Evolutionary conservation across 306 rosid species (phyloP).

Genomic region (Trifolium dubium): DNA sequence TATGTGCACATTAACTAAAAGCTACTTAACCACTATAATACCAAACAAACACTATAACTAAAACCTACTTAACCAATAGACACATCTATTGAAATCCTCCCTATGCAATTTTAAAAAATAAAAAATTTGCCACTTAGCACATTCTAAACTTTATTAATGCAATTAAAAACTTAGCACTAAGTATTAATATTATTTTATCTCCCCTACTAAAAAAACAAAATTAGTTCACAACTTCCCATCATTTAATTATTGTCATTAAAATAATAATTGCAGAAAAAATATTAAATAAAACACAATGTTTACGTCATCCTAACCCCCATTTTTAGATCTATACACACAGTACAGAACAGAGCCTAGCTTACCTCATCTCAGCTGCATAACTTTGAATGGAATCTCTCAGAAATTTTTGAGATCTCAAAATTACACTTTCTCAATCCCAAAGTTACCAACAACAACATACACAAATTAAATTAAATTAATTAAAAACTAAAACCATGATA

Average conservation of each 20-base stretch:
- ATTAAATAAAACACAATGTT: constrained; percentile 39
- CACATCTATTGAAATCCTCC: background rate
- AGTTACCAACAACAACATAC: constrained; percentile 32
- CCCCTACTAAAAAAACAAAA: constrained; percentile 1
- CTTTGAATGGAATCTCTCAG: constrained; percentile 52
- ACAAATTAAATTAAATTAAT: background rate
- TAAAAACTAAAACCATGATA: background rate
- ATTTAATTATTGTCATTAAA: constrained; percentile 15
- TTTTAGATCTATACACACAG: constrained; percentile 47
- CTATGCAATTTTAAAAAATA: background rate
- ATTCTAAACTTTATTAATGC: background rate
- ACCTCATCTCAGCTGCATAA: constrained; percentile 52
- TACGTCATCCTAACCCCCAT: constrained; percentile 58
- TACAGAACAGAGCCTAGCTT: constrained; percentile 36
- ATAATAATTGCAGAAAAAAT: constrained; percentile 26
- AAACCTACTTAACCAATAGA: background rate
- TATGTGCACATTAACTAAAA: too few species aligned
- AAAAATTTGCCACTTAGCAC: constrained; percentile 1
- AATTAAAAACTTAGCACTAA: background rate
- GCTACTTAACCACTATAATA: too few species aligned
- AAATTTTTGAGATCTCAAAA: constrained; percentile 52
- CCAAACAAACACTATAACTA: background rate
- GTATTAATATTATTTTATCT: background rate
- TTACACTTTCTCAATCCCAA: constrained; percentile 50
- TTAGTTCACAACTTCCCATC: constrained; percentile 40